These are phyloP conservation scores for Colletotrichum navitas DNA, from an alignment of 2,329 filamentous ascomycete species.

Conservation along the genomic window DNA sequence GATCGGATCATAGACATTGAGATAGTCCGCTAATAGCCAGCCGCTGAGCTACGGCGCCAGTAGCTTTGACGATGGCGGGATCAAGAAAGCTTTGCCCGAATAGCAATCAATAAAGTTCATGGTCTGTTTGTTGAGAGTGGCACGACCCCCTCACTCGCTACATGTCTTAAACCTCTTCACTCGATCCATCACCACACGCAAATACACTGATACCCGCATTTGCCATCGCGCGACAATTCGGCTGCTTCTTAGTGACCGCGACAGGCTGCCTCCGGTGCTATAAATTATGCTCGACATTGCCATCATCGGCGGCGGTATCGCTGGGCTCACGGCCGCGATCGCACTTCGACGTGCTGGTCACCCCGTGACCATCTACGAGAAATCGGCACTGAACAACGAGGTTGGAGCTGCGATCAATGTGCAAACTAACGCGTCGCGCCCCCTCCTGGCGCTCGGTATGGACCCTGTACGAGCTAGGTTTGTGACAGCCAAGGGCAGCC, in stretches of 20 bases:
- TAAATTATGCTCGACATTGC: constrained; percentile 40
- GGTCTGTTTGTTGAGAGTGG: not conserved
- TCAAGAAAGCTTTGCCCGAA: not conserved
- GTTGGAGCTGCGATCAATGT: constrained; percentile 56
- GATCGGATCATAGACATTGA: not conserved
- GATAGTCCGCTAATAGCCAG: not conserved
- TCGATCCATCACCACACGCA: not conserved
- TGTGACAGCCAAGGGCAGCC: constrained; percentile 45
- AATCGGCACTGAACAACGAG: constrained; percentile 53
- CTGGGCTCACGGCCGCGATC: constrained; percentile 52
- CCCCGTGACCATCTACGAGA: constrained; percentile 53
- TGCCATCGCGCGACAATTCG: not conserved
- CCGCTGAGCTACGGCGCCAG: not conserved
- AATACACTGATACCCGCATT: not conserved
- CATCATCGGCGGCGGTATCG: constrained; percentile 54
- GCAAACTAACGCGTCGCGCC: constrained; percentile 54
- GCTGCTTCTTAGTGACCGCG: too few species aligned
- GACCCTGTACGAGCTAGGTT: constrained; percentile 48
- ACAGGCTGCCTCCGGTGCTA: too few species aligned
- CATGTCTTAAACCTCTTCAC: not conserved
- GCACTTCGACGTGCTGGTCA: constrained; percentile 53
- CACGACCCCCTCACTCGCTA: not conserved
- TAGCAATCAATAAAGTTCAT: not conserved
- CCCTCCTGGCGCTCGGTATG: constrained; percentile 53
- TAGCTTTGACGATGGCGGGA: not conserved